Evolutionary conservation across 768 basidiomycete species (phyloP), one percentile per base, ranked within the genome.

Genomic region (Suillus sp.): DNA sequence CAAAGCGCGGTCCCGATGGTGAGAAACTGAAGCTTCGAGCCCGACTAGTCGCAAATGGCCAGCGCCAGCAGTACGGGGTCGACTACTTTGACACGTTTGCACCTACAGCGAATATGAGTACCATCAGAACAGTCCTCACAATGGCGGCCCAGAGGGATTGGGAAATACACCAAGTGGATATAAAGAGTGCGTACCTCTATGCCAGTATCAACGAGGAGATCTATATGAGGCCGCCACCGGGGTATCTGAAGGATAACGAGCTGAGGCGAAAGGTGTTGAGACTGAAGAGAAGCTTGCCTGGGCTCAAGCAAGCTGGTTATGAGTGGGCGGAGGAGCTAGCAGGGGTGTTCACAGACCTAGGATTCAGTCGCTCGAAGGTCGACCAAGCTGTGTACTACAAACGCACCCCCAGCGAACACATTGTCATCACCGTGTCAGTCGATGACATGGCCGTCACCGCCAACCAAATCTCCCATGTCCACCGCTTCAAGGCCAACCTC

Each of bases 171-270:
- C 62, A 67, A n/a, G 48, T 62, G 0, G 63, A 69, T 45, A 56
- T 69, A 5, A 60, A 66, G 30, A 63, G 63, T 54, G 68, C 65
- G 0, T 69, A 68, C 56, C 64, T 69, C 0, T 51, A 69, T 47
- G 68, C 65, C 4, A 59, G 63, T 30, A 57, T 63, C n/a, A 45
- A 62, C 4, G 79, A 80, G 58, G 67, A 66, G 13, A 78, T 81
- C 0, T 81, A 76, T 50, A 78, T 81, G 74, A 0, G 55, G 1
- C 75, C 78, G 60, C 79, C 79, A 0, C 66, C 67, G 0, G 71
- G 75, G 0, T 79, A 72, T 50, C 43, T 59, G 4, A 59, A 35
- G 9, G 62, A 42, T 4, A 75, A 27, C n/a, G 2, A 6, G 62
- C n/a, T n/a, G 2, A 9, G 42, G 3, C 20, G 72, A 13, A 69